Conservation (phyloP, 2,329 filamentous ascomycete genomes). For the Curvularia sp. region DNA sequence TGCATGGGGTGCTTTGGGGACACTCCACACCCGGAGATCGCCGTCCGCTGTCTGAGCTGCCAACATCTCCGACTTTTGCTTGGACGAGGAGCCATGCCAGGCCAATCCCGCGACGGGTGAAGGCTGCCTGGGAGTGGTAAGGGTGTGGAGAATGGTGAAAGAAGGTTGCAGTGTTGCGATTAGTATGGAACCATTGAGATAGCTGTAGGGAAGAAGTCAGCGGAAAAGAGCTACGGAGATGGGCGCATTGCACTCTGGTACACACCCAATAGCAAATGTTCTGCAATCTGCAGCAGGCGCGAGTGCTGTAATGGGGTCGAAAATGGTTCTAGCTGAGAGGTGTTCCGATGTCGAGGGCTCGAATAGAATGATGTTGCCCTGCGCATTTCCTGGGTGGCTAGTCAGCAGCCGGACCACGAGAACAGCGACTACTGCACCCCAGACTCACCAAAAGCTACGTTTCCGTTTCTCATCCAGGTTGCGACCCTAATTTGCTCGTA, state of each 20-base stretch:
- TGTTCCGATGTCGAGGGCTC: constrained; percentile 93
- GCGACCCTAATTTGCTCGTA: constrained; percentile 87
- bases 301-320: constrained; percentile 92
- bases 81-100: constrained; percentile 96
- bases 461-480: constrained; percentile 95
- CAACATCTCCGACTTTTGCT: constrained; percentile 97
- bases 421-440: constrained; percentile 6
- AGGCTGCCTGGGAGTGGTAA: constrained; percentile 82
- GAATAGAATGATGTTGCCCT: constrained; percentile 93
- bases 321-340: constrained; percentile 87
- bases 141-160: constrained; percentile 92
- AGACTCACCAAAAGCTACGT: constrained; percentile 90
- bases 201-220: constrained; percentile 62
- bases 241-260: constrained; percentile 3
- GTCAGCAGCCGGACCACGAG: constrained; percentile 19
- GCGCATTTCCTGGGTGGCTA: constrained; percentile 73
- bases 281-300: constrained; percentile 88
- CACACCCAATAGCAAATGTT: constrained; percentile 94
- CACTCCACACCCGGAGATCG: constrained; percentile 94
- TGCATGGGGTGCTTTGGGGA: constrained; percentile 77
- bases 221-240: constrained; percentile 5
- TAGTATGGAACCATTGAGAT: constrained; percentile 92
- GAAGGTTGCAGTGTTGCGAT: constrained; percentile 88
- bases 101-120: constrained; percentile 86
- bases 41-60: constrained; percentile 91